Conservation (phyloP, 768 basidiomycete genomes). For the Lanmaoa rubissima region DNA sequence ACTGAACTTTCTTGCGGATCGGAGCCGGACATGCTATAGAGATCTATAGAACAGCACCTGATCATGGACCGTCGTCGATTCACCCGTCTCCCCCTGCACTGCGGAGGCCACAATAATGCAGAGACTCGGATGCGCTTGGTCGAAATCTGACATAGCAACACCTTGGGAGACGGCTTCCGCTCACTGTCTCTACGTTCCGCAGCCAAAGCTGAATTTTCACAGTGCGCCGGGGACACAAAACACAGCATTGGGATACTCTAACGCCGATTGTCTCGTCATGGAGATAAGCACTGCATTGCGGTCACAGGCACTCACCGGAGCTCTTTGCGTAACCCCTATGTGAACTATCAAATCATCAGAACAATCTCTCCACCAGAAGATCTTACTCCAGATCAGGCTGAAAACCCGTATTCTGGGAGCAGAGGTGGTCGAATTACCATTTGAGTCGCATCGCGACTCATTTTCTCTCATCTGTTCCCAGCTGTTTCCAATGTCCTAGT, state of each 20-base stretch:
- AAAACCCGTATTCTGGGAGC: not conserved
- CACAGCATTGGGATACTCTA: constrained; percentile 5
- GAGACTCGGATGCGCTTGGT: not conserved
- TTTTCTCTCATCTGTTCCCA: constrained; percentile 1
- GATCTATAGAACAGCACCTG: too few species aligned
- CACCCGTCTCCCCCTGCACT: not conserved
- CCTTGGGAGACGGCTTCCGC: constrained; percentile 9
- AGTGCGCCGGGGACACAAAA: not conserved
- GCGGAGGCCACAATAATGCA: too few species aligned
- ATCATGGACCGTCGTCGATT: too few species aligned
- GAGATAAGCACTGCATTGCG: not conserved
- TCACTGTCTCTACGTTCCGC: not conserved
- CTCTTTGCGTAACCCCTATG: not conserved
- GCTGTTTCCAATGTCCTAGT: not conserved
- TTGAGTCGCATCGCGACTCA: not conserved
- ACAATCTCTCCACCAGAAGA: constrained; percentile 1
- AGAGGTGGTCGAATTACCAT: not conserved
- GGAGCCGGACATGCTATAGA: not conserved
- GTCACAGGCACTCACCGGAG: constrained; percentile 1
- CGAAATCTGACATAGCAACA: not conserved
- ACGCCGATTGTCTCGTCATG: not conserved
- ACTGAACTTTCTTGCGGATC: constrained; percentile 11
- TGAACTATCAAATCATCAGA: not conserved
- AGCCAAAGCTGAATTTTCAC: constrained; percentile 4
- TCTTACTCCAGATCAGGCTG: not conserved